Conservation (phyloP, 2,329 filamentous ascomycete species). For the Colletotrichum destructivum region DNA sequence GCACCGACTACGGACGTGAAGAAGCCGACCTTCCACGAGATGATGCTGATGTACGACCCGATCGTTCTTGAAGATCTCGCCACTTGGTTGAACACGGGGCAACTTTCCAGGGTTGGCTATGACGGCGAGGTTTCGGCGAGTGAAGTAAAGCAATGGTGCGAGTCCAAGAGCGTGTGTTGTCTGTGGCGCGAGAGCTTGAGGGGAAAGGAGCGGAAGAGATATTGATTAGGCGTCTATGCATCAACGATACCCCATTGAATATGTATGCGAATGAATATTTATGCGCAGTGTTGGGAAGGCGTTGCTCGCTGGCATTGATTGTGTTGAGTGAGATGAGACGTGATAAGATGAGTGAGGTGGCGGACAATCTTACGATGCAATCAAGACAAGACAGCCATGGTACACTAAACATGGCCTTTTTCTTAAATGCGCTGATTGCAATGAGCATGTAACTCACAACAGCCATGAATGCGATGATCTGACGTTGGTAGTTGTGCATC, state of each 20-base stretch:
- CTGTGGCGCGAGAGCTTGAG: constrained; percentile 74
- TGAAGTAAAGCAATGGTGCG: constrained; percentile 91
- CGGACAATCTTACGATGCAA: background rate
- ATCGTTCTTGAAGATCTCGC: constrained; percentile 90
- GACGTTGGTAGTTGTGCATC: background rate
- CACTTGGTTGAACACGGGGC: constrained; percentile 83
- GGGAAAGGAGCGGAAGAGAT: constrained; percentile 69
- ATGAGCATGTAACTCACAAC: background rate
- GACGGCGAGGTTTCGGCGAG: constrained; percentile 74
- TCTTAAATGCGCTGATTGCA: background rate
- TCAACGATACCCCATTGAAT: constrained; percentile 30
- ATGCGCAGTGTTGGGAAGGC: background rate
- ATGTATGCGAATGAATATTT: background rate
- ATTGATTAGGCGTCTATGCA: constrained; percentile 29
- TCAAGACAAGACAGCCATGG: background rate
- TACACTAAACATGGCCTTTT: background rate
- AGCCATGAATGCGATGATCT: background rate
- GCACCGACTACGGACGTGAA: constrained; percentile 64
- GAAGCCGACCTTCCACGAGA: constrained; percentile 86
- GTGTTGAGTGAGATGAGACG: background rate
- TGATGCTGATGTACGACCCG: constrained; percentile 94
- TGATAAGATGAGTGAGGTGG: background rate
- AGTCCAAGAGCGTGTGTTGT: constrained; percentile 88
- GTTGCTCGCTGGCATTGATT: background rate
- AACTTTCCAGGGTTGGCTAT: constrained; percentile 73